Evolutionary conservation across 768 basidiomycete species (phyloP).

Genomic region (Symmetrospora coprosmae): DNA sequence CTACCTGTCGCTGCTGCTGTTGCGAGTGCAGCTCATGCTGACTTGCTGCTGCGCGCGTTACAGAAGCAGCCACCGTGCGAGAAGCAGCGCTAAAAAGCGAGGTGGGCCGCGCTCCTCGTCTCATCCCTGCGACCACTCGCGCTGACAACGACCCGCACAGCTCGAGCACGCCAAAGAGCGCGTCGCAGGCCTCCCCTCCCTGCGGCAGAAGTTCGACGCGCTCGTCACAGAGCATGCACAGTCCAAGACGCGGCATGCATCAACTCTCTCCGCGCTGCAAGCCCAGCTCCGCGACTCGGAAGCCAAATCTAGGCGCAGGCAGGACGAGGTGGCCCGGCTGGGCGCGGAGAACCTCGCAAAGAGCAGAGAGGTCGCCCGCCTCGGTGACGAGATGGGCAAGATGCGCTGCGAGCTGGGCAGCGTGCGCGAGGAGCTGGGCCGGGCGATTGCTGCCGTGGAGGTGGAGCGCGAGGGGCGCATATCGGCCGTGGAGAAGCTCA

Average conservation of each 20-base stretch:
- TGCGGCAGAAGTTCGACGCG: constrained; percentile 7
- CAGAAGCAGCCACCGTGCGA: no score
- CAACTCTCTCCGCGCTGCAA: neutral
- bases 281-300: neutral
- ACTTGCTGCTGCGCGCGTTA: no score
- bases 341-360: constrained; percentile 5
- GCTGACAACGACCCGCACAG: no score
- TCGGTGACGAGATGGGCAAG: constrained; percentile 1
- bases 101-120: no score
- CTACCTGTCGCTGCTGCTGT: no score
- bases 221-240: neutral
- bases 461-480: no score
- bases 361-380: neutral
- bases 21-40: no score
- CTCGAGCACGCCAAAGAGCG: neutral
- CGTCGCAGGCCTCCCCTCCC: neutral
- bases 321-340: neutral
- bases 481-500: no score
- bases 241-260: neutral
- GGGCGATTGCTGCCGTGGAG: no score
- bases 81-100: no score
- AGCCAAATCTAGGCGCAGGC: neutral
- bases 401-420: neutral
- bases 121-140: no score
- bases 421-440: no score